These are phyloP conservation scores for Asterionellopsis glacialis DNA, from an alignment of 108 stramenopile genomes.

Conservation along the genomic window DNA sequence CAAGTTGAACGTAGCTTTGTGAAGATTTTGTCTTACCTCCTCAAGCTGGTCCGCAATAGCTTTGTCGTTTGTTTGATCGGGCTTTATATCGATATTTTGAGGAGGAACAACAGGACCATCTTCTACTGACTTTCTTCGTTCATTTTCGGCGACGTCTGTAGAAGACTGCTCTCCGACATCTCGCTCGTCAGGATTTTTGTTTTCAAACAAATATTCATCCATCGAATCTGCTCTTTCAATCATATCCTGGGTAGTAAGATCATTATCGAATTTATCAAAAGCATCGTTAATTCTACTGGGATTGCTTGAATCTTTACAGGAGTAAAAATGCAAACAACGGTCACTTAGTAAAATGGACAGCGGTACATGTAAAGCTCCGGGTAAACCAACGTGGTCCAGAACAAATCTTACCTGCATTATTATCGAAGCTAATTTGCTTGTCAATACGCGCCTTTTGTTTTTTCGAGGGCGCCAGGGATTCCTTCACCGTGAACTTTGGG, in stretches of 20 bases:
- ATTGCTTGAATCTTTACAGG: neutral
- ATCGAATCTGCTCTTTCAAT: slow-evolving; percentile 27
- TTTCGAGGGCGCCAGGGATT: slow-evolving; percentile 32
- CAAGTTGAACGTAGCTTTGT: slow-evolving; percentile 32
- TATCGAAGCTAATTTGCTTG: neutral
- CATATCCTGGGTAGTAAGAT: slow-evolving; percentile 28
- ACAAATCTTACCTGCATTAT: slow-evolving; percentile 2
- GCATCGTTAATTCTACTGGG: neutral
- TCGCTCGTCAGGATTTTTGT: slow-evolving; percentile 38
- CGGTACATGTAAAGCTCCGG: neutral
- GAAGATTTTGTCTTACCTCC: slow-evolving; percentile 34
- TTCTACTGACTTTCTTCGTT: no score
- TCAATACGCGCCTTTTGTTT: neutral
- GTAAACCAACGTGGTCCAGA: neutral
- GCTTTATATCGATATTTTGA: slow-evolving; percentile 37
- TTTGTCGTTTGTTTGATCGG: slow-evolving; percentile 23
- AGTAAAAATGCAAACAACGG: neutral
- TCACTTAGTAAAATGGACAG: slow-evolving; percentile 2
- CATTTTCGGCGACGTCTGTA: no score
- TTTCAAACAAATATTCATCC: slow-evolving; percentile 20
- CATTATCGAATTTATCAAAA: slow-evolving; percentile 24
- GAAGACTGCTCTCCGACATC: slow-evolving; percentile 15
- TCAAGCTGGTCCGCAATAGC: slow-evolving; percentile 24
- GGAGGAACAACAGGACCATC: slow-evolving; percentile 27
- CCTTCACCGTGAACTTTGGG: slow-evolving; percentile 57